Percentiles rank a stretch among this genome's conserved stretches.
Evolutionary conservation across 1,284 basidiomycete species (phyloP).

Genomic region (Leccinum insolens): DNA sequence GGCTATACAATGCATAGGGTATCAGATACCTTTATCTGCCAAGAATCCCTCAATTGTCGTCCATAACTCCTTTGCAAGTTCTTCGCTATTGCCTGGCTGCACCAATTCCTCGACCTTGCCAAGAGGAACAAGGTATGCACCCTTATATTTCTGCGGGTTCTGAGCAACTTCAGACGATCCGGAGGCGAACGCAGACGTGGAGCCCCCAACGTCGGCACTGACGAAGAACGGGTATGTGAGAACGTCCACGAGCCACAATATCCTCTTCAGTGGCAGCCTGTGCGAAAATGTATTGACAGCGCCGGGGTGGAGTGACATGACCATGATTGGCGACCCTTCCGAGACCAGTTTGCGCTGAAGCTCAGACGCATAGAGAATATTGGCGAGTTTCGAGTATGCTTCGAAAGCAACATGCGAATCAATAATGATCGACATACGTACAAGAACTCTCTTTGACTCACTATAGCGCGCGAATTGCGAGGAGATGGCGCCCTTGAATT

Average conservation of each 20-base stretch:
- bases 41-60: conserved; percentile 41
- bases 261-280: conserved; percentile 19
- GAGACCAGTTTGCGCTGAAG: conserved; percentile 42
- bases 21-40: conserved; percentile 24
- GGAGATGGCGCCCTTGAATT: conserved; percentile 31
- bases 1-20: not conserved
- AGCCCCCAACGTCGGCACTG: conserved; percentile 42
- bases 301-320: conserved; percentile 41
- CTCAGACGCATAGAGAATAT: conserved; percentile 40
- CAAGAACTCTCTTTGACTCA: conserved; percentile 22
- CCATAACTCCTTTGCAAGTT: conserved; percentile 48
- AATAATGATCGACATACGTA: not conserved
- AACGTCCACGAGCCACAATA: conserved; percentile 29
- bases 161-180: conserved; percentile 41
- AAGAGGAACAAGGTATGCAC: conserved; percentile 45
- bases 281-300: conserved; percentile 44
- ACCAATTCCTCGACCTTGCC: conserved; percentile 34
- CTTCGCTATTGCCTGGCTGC: conserved; percentile 30
- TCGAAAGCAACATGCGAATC: not conserved
- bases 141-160: conserved; percentile 46
- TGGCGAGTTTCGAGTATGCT: conserved; percentile 46
- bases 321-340: conserved; percentile 33
- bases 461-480: conserved; percentile 40
- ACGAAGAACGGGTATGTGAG: conserved; percentile 39
- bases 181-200: conserved; percentile 50